Evolutionary conservation across 768 basidiomycete genomes (phyloP), one percentile per base, ranked within the genome.

Genomic region (Mycena albidolilacea): DNA sequence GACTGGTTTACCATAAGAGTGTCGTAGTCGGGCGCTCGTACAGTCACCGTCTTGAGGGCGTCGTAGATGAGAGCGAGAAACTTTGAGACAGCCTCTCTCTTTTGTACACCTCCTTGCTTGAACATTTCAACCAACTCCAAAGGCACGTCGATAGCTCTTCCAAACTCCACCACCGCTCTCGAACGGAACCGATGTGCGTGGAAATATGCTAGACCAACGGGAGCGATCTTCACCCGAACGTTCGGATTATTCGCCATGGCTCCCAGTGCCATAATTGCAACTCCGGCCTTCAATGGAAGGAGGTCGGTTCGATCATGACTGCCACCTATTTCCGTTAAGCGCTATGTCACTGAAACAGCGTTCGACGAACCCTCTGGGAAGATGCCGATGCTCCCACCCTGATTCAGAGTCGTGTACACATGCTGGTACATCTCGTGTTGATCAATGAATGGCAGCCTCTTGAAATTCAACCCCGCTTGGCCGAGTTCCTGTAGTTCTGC

Each of bases 291-390:
- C 61, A 99, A 88, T 5, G 98, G 98, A 23, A 99, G 89, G 64
- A 99, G 88, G 82, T 98, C 97, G 11, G 95, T 97, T 50, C 98
- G 93, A 82, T 99, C 98, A 81, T 99, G 98, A 71, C 97, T 98
- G 69, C 98, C 98, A 77, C 98, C 97, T 50, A n/a, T 30, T 38
- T 14, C 11, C 19, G 35, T 69, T 61, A 58, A 30, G 17, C 14
- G 46, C n/a, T 39, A n/a, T 10, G 50, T n/a, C 14, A 38, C 58
- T 14, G 39, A 50, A 65, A 76, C 61, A 46, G 23, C n/a, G 60
- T 21, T 41, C 39, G 17, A 72, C 81, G 70, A 75, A 95, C 97
- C 97, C 92, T 99, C 98, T 43, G 98, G 98, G 80, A 99, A 99
- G 72, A 99, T 98, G 59, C 97, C 97, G 74, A 99, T 97, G 76